Evolutionary conservation across 2,329 filamentous ascomycete genomes (phyloP).

Genomic region (Lojkania enalia): DNA sequence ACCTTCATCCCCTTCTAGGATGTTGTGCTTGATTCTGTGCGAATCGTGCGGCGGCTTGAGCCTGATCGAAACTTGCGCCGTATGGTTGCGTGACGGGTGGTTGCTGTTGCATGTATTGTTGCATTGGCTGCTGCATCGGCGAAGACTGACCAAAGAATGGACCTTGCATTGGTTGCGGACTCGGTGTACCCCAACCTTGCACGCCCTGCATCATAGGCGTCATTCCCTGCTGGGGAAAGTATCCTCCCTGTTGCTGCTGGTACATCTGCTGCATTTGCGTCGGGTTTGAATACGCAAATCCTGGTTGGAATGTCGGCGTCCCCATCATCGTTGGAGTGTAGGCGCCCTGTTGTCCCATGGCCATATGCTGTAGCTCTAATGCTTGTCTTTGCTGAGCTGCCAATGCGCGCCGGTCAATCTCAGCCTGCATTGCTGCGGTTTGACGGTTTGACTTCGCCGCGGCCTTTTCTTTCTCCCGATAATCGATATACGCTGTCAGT

Average conservation of each 20-base stretch:
- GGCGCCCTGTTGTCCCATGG: slow-evolving; percentile 15
- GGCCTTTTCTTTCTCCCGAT: slow-evolving; percentile 73
- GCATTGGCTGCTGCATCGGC: slow-evolving; percentile 12
- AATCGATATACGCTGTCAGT: slow-evolving; percentile 77
- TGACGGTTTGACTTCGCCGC: slow-evolving; percentile 37
- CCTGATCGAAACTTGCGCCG: slow-evolving; percentile 35
- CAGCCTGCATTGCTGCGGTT: slow-evolving; percentile 39
- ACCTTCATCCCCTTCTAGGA: slow-evolving; percentile 6
- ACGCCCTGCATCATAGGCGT: slow-evolving; percentile 23
- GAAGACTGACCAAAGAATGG: slow-evolving; percentile 31
- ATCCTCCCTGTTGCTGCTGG: slow-evolving; percentile 33
- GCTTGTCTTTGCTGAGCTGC: slow-evolving; percentile 37
- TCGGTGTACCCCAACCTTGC: slow-evolving; percentile 34
- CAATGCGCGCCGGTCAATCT: slow-evolving; percentile 41
- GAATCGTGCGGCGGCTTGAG: slow-evolving; percentile 30
- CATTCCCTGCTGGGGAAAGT: slow-evolving; percentile 11
- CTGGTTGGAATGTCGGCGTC: slow-evolving; percentile 12
- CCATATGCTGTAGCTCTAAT: slow-evolving; percentile 29
- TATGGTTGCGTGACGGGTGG: slow-evolving; percentile 33
- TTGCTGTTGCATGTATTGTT: slow-evolving; percentile 22
- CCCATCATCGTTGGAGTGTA: slow-evolving; percentile 34
- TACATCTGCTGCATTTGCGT: slow-evolving; percentile 29
- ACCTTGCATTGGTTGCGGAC: slow-evolving; percentile 29
- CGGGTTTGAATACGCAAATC: slow-evolving; percentile 33
- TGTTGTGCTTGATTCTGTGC: slow-evolving; percentile 28